Evolutionary conservation across 805 yeast genomes (phyloP), one percentile per base, ranked within the genome.

Genomic region (Saccharomyces jurei): DNA sequence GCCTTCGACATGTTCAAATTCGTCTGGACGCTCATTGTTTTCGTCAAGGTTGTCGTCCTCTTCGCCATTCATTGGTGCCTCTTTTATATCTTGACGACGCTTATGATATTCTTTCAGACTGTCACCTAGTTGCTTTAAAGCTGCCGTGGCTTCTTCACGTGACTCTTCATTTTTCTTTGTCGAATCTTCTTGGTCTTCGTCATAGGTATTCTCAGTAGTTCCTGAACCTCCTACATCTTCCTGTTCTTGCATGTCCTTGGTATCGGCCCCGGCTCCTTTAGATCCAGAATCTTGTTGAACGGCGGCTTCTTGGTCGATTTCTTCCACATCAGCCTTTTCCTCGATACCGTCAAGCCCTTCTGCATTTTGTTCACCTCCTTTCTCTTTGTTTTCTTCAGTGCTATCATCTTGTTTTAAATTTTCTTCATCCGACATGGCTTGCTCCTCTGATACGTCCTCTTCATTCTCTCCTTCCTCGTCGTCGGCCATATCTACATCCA

Each of bases 91-190:
- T 68, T 88, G 89, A 58, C 87, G 83, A 62, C 96, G 86, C 66
- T 89, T 86, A 67, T 92, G 95, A 72, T 87, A 92, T 65, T 91
- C 96, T 62, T 92, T 88, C 72, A 91, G 68, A 0, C 96, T 81
- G 70, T 91, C 97, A 52, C 99, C 98, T 13, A 94, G 77, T 66
- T 90, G 90, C 67, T 87, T 87, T 71, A 92, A 75, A 0, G 95
- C 82, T 62, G 89, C 90, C 54, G 80, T 78, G 46, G 88, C 89
- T 62, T 79, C 78, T 52, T 86, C 84, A 53, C 89, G 74, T 21
- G 87, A 81, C 21, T 77, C 74, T 55, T 81, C 84, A 46, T 74
- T 72, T 3, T 71, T 67, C 2, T 73, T 72, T 14, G 74, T 74
- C 29, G 77, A 74, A 10, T 75, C 67, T 17, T 69, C 64, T 28